Evolutionary conservation across 2,329 filamentous ascomycete genomes (phyloP).

Genomic region (Clonostachys sp.): DNA sequence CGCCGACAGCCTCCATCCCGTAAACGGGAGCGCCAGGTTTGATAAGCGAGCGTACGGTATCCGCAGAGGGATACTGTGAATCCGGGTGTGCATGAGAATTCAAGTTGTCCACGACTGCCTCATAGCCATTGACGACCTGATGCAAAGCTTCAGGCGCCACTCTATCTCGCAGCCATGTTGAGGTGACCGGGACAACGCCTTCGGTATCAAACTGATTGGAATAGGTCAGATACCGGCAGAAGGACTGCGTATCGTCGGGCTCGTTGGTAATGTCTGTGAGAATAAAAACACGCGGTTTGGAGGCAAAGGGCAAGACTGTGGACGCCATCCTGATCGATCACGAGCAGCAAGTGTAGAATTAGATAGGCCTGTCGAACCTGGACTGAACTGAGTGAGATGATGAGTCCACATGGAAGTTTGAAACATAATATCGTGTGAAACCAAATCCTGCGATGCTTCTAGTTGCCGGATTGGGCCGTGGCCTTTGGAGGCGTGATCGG

Average conservation of each 20-base stretch:
- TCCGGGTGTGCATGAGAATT: neutral
- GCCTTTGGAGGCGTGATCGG: too few relatives aligned
- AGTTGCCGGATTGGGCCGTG: too few relatives aligned
- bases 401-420: too few relatives aligned
- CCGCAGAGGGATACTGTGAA: neutral
- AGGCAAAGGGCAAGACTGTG: too few relatives aligned
- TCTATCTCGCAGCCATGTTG: slow-evolving; percentile 31
- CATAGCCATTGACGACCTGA: slow-evolving; percentile 1
- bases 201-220: slow-evolving; percentile 34
- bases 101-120: neutral
- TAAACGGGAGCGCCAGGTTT: neutral
- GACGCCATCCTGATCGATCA: too few relatives aligned
- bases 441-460: too few relatives aligned
- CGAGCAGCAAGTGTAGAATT: too few relatives aligned
- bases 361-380: too few relatives aligned
- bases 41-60: neutral
- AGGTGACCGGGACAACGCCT: slow-evolving; percentile 33
- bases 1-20: neutral
- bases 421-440: too few relatives aligned
- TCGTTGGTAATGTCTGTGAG: slow-evolving; percentile 35
- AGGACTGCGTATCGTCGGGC: slow-evolving; percentile 32
- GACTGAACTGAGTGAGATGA: too few relatives aligned
- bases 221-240: slow-evolving; percentile 33
- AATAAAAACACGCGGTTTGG: slow-evolving; percentile 27
- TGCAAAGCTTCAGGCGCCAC: slow-evolving; percentile 7